Conservation (phyloP, 2,329 filamentous ascomycete genomes). For the Colletotrichum cereale region DNA sequence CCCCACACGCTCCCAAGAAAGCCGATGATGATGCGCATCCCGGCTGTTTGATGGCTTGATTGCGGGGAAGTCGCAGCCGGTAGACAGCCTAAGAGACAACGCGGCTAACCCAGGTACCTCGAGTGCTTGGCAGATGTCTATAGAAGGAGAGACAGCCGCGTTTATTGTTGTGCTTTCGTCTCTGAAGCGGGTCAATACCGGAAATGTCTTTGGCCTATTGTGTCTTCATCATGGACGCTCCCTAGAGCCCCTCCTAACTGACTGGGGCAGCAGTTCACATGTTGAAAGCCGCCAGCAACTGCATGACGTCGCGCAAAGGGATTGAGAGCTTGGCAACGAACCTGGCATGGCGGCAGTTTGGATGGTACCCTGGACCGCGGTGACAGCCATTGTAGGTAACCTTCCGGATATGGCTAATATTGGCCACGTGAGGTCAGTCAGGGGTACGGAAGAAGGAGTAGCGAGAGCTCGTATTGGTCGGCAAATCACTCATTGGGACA, state of each 20-base stretch:
- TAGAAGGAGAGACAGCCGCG: background rate
- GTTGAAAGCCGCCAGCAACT: background rate
- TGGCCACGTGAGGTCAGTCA: conserved; percentile 26
- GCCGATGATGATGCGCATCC: conserved; percentile 25
- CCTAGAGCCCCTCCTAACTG: background rate
- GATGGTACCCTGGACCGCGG: background rate
- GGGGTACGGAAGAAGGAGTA: background rate
- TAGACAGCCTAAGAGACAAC: background rate
- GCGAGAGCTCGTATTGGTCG: conserved; percentile 10
- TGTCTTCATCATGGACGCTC: background rate
- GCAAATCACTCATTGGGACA: background rate
- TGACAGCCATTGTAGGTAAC: conserved; percentile 1
- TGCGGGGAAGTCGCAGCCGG: conserved; percentile 38
- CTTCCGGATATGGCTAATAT: conserved; percentile 1
- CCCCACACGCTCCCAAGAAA: conserved; percentile 29
- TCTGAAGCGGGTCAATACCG: no score
- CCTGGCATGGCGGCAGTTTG: background rate
- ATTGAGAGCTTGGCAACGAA: background rate
- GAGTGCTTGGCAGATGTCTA: background rate
- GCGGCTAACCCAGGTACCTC: background rate
- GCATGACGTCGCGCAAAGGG: conserved; percentile 4
- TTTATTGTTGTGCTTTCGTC: background rate
- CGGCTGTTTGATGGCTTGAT: conserved; percentile 9
- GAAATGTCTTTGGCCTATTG: background rate
- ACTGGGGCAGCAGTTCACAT: background rate